Base-by-base conservation (phyloP, 208 protist genomes). In the Leishmania tarentolae region DNA sequence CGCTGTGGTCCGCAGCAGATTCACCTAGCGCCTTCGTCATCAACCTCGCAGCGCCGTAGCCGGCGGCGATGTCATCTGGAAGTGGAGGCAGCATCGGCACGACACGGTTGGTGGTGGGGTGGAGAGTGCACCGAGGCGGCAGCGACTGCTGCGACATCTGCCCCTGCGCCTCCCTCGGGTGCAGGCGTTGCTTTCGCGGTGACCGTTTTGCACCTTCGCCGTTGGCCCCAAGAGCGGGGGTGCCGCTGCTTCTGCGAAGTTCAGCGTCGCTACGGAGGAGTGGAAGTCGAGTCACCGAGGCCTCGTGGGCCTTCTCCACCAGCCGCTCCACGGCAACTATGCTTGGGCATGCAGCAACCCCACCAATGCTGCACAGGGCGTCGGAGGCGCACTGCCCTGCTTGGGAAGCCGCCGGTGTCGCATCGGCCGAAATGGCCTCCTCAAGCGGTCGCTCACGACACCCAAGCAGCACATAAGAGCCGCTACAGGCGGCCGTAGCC, bases 101-200 rank as follows among this genome's bases (percentile, higher is more conserved):
- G n/a, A 79, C 75, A n/a, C 75, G 56, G 46, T 79, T 79, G n/a
- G 75, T 79, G 63, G 3, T 70, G 57, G 75, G 59, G 6, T 79
- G 75, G 44, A 77, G 79, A 37, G 47, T 68, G 47, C 59, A 82
- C 15, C 79, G 57, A 70, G 37, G 3, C 40, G 72, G 71, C 79
- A 82, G 40, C 57, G 59, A 42, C 59, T 66, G 35, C 42, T 76
- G 31, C 19, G 35, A 17, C 53, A 57, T 6, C 24, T 57, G 73
- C 56, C 0, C 31, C 13, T 59, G 50, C 35, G 5, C 6, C 5
- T 76, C 73, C 37, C 40, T 57, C n/a, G 53, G 9, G 73, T 65
- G 73, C 44, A 35, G 3, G 19, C 52, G 52, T 13, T 56, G 21
- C 73, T 31, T 63, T n/a, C 37, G 73, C 40, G 73, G 24, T 15